Evolutionary conservation across 768 basidiomycete species (phyloP), one percentile per base, ranked within the genome.

Genomic region (Tricholoma hemisulphureum): DNA sequence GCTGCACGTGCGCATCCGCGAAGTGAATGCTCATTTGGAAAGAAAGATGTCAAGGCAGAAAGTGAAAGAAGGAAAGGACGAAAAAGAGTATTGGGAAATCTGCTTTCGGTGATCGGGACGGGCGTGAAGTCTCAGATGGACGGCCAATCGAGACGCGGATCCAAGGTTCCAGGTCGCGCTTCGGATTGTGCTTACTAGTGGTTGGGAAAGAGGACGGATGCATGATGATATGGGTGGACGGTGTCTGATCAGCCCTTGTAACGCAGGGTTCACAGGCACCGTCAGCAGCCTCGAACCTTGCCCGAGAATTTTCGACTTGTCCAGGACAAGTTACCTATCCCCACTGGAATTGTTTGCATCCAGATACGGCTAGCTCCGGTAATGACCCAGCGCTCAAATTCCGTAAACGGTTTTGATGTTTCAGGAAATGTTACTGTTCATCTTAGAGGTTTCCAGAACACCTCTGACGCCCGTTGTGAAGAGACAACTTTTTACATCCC

Each of bases 361-460:
- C 75, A 68, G 69, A 73, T 81, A 75, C 77, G 77, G 79, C 77
- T 75, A 81, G 76, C 76, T 67, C 73, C 72, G 74, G 76, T 61
- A 64, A 68, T 61, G 62, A 70, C 61, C 65, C 65, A 66, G 70
- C 71, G 68, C 71, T 71, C 69, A 73, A 73, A 71, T 63, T 66
- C 71, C 63, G 56, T 60, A 63, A 65, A 63, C 63, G 63, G 61
- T 66, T 62, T 64, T 72, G 71, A 74, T 75, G 70, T 74, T 73
- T 72, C 67, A 70, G 63, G 65, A 68, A 58, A n/a, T 51, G 32
- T 63, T 57, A 63, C 58, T 62, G 63, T 71, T 61, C 61, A 58
- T 50, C 56, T 66, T 64, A 69, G 69, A 61, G 67, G 58, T 71
- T 70, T 66, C 70, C 70, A 72, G 65, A 66, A 65, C 63, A 57